A percentile compares a stretch with the other conserved stretches of the same genome.
These are phyloP conservation scores for Xylaria palmicola DNA, from an alignment of 495 filamentous ascomycete genomes.

Conservation along the genomic window DNA sequence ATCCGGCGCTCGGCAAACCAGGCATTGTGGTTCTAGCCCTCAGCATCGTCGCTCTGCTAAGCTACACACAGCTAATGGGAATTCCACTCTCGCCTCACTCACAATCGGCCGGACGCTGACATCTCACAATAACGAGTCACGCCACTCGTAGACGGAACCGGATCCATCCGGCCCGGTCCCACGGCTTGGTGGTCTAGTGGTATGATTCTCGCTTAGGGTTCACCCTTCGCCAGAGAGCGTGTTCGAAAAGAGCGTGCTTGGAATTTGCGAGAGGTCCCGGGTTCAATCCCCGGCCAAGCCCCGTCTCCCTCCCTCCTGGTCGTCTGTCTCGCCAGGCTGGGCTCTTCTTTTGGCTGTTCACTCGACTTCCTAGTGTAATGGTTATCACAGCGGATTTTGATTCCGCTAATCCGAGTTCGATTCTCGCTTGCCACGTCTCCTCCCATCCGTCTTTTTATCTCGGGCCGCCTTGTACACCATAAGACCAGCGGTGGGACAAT, in stretches of 20 bases:
- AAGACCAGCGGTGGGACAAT: too few species aligned
- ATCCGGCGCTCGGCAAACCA: too few species aligned
- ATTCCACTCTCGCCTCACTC: background rate
- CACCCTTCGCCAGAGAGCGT: conserved; percentile 15
- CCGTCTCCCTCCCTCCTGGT: background rate
- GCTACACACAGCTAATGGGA: background rate
- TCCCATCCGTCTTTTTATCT: too few species aligned
- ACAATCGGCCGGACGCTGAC: background rate
- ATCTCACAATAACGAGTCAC: background rate
- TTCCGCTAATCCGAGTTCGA: background rate
- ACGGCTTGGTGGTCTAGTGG: conserved; percentile 20
- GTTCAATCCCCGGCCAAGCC: conserved; percentile 16
- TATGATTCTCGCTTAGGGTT: conserved; percentile 19
- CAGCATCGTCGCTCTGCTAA: background rate
- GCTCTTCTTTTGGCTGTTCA: too few species aligned
- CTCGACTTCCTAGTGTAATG: background rate
- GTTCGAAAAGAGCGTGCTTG: too few species aligned
- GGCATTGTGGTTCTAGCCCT: background rate
- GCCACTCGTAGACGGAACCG: background rate
- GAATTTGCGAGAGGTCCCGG: conserved; percentile 26
- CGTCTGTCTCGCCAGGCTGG: background rate
- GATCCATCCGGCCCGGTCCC: background rate
- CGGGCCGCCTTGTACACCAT: too few species aligned
- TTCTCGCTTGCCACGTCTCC: too few species aligned
- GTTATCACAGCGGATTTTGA: background rate